Base-by-base conservation (phyloP, 208 protist species). In the Lotmaria passim region DNA sequence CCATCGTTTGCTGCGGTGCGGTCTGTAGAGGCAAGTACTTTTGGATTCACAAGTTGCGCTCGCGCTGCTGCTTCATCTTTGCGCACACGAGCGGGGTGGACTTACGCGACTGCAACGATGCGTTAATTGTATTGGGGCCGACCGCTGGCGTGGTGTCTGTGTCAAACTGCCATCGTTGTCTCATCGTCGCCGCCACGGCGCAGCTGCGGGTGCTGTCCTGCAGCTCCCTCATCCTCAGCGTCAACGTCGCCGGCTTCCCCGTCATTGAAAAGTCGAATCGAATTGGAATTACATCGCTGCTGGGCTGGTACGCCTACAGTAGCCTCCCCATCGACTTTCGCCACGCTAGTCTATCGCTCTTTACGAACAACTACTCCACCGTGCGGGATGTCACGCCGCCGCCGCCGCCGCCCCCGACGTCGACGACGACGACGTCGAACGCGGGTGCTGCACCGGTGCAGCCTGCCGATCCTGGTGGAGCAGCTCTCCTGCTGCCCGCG, bases 341-440 rank as follows among this genome's bases (percentile, higher is more conserved):
- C 24, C 28, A 26, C 7, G 74, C 80, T 1, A 34, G 51, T n/a
- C 30, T 82, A 5, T 82, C 80, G 3, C 52, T 65, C 14, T 86
- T 81, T 44, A 79, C 69, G 39, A 86, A 86, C 53, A 72, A 71
- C 57, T 86, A 75, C 53, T 75, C 75, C 8, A 79, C 68, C 15
- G 56, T 69, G 15, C 50, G 64, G 7, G 64, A 69, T 23, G 53
- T 47, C 6, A 69, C 64, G n/a, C 64, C 64, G 23, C 61, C 59
- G 33, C 1, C 24, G 41, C 33, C 53, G n/a, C 3, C 34, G 33
- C 39, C 6, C 53, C 24, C 23, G 23, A 48, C 30, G 51, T 24
- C 10, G 30, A 21, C 51, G 12, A 30, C 24, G 14, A 11, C 14
- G 3, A 19, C 7, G 30, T 34, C 31, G 14, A 57, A 39, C 24